These are phyloP conservation scores for Tolypocladium tundrense DNA, from an alignment of 2,329 filamentous ascomycete species.

Conservation along the genomic window DNA sequence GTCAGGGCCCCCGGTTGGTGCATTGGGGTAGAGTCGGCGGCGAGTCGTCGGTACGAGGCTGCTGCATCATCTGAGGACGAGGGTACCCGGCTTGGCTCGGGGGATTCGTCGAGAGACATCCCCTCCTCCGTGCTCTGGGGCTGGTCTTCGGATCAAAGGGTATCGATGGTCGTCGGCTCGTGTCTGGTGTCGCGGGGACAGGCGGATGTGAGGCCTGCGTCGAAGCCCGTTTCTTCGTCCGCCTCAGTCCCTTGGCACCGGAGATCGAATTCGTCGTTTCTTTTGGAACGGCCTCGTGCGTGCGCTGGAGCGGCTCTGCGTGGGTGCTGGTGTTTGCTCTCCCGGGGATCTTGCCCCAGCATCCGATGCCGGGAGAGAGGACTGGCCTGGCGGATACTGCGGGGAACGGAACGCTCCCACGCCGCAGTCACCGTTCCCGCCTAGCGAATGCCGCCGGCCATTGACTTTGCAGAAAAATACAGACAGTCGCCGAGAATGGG, in stretches of 20 bases:
- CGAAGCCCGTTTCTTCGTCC: background rate
- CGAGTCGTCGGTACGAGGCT: slow-evolving; percentile 20
- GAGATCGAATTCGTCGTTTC: background rate
- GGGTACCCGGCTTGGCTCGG: slow-evolving; percentile 19
- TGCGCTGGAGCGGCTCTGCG: background rate
- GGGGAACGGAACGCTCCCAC: slow-evolving; percentile 40
- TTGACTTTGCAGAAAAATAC: slow-evolving; percentile 29
- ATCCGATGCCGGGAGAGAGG: slow-evolving; percentile 11
- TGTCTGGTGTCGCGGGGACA: background rate
- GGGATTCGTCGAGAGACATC: slow-evolving; percentile 42
- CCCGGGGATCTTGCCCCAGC: background rate
- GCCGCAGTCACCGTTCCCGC: slow-evolving; percentile 44
- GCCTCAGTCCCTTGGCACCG: background rate
- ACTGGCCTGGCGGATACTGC: slow-evolving; percentile 35
- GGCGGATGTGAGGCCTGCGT: background rate
- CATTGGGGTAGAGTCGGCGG: slow-evolving; percentile 18
- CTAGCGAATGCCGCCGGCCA: slow-evolving; percentile 48
- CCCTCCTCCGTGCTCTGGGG: slow-evolving; percentile 13
- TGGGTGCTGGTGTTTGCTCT: background rate
- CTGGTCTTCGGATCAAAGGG: background rate
- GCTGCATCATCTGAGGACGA: slow-evolving; percentile 25
- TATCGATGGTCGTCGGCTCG: background rate
- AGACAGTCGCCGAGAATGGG: slow-evolving; percentile 2
- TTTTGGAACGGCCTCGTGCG: background rate
- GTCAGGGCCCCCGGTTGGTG: slow-evolving; percentile 23